Evolutionary conservation across 371 early-diverging fungal species (phyloP), one percentile per base, ranked within the genome.

Genomic region (Dentiscutata heterogama): DNA sequence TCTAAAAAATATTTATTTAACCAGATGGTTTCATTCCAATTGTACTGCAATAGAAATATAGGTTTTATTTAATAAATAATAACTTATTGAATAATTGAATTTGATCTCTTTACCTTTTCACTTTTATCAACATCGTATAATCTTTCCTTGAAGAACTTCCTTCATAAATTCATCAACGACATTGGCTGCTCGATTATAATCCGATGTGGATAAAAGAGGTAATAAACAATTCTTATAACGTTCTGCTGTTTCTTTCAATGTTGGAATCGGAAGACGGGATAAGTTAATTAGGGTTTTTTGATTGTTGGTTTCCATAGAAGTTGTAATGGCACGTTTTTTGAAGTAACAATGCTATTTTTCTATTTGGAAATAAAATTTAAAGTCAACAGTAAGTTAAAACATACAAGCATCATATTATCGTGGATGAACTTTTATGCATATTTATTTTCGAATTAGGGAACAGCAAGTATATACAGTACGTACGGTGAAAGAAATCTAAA

Each of bases 21-120:
- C 97, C 95, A 96, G 31, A 95, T 91, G 14, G 88, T 88, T 83
- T 97, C 98, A 29, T 98, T 86, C 99, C 99, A 98, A 56, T 93
- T 94, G 82, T 88, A 31, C 74, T 73, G 29, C 74, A 60, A 86
- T 82, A 80, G 84, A 3, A 82, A 35, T n/a, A 42, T 67, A 20
- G 31, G n/a, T 8, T 50, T 8, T 46, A 50, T 16, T 10, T 22
- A 67, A 65, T 11, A 6, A 68, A 68, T n/a, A 7, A 68, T 70
- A 11, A n/a, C 53, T 20, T 31, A 20, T 25, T n/a, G 54, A 2
- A 65, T 31, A 31, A 31, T 16, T 27, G 31, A 31, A 18, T 5
- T 27, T 29, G 31, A 64, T 35, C 8, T 1, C 2, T 16, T n/a
- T n/a, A 73, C 56, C 31, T 39, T 39, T 71, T 73, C 74, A 20